phyloP scores from a whole-genome alignment of 805 yeast genomes.

The Sugiyamaella floridensis region DNA sequence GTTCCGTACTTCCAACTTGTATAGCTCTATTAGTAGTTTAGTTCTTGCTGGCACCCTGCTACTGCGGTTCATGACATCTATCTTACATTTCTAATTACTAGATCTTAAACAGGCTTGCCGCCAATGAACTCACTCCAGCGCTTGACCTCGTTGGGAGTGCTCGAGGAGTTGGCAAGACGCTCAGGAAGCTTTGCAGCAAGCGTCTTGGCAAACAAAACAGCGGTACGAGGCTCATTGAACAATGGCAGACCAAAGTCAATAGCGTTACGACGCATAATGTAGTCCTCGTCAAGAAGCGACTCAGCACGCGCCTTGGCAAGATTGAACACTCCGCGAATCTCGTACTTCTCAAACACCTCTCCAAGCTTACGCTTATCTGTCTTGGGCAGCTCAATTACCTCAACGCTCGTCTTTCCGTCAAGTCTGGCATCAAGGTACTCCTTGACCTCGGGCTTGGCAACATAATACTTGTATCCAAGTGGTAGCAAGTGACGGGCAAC shows the following conservation, averaged over 20 bases:
- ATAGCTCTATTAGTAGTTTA: too few relatives aligned
- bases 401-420: slow-evolving; percentile 37
- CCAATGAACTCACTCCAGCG: slow-evolving; percentile 98
- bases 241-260: slow-evolving; percentile 95
- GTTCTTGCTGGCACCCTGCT: too few relatives aligned
- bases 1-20: not conserved
- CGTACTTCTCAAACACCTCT: slow-evolving; percentile 83
- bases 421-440: slow-evolving; percentile 53
- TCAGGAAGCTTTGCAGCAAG: slow-evolving; percentile 62
- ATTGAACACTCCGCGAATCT: slow-evolving; percentile 84
- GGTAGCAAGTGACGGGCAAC: slow-evolving; percentile 65
- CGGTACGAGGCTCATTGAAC: slow-evolving; percentile 94
- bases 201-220: slow-evolving; percentile 77
- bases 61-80: not conserved
- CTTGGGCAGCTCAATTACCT: slow-evolving; percentile 82
- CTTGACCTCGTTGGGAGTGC: slow-evolving; percentile 75
- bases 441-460: slow-evolving; percentile 67
- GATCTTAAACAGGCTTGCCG: slow-evolving; percentile 67
- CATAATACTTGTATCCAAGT: slow-evolving; percentile 75
- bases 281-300: slow-evolving; percentile 75
- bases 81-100: not conserved
- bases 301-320: slow-evolving; percentile 89
- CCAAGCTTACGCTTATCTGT: slow-evolving; percentile 89
- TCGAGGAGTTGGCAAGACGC: slow-evolving; percentile 40
- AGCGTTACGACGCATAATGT: slow-evolving; percentile 98